phyloP scores from a whole-genome alignment of 768 basidiomycete species.

The Trametopsis cervina region DNA sequence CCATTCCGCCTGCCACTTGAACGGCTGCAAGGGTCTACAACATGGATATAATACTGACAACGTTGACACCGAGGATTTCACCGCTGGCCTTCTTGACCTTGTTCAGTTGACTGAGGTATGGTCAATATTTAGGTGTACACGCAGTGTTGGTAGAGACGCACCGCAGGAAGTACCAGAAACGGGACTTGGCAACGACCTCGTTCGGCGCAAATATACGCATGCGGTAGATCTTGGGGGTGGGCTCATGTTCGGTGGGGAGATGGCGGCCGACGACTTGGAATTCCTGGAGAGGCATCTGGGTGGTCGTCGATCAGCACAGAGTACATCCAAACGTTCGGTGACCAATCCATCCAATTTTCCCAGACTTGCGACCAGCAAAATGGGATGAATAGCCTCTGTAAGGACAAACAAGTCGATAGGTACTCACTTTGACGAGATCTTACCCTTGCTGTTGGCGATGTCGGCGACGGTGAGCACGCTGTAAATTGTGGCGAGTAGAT shows the following conservation, averaged over 20 bases:
- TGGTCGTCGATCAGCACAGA: constrained; percentile 9
- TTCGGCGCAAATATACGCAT: constrained; percentile 99
- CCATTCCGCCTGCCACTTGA: constrained; percentile 85
- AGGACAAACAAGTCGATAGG: not conserved
- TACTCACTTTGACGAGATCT: constrained; percentile 25
- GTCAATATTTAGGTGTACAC: not conserved
- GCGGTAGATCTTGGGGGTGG: constrained; percentile 96
- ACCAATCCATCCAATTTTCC: constrained; percentile 27
- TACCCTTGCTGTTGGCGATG: constrained; percentile 22
- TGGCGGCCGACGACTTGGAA: constrained; percentile 98
- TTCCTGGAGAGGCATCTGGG: constrained; percentile 77
- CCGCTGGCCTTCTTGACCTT: constrained; percentile 99
- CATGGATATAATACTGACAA: constrained; percentile 57
- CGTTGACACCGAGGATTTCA: constrained; percentile 97
- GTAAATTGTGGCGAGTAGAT: not conserved
- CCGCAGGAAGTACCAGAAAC: constrained; percentile 99
- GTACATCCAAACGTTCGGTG: constrained; percentile 16
- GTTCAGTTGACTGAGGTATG: constrained; percentile 71
- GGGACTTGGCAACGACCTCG: constrained; percentile 97
- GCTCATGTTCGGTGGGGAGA: constrained; percentile 88
- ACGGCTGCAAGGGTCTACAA: constrained; percentile 50
- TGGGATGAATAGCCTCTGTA: not conserved
- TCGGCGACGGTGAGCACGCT: constrained; percentile 14
- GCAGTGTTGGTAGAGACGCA: constrained; percentile 26
- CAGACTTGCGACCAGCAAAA: not conserved